phyloP scores from a whole-genome alignment of 169 alveolate species.

The Plasmodium gaboni region DNA sequence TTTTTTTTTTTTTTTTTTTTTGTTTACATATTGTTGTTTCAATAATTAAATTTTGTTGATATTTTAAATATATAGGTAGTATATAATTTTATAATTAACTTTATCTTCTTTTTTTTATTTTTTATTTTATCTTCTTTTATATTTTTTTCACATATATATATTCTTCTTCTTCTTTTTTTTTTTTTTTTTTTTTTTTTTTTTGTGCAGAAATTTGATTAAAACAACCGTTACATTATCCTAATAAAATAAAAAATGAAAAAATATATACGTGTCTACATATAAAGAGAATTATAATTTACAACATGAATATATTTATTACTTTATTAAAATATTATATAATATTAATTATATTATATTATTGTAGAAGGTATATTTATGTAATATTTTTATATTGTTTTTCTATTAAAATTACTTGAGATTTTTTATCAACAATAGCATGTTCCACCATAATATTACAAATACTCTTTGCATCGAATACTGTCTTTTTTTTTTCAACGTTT shows the following conservation, averaged over 20 bases:
- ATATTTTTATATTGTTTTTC: background rate
- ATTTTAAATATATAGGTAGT: constrained; percentile 18
- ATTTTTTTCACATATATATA: constrained; percentile 14
- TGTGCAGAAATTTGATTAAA: constrained; percentile 70
- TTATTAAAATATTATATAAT: too few species aligned
- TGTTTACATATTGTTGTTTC: constrained; percentile 16
- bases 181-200: constrained; percentile 16
- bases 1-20: constrained; percentile 1
- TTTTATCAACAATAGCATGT: constrained; percentile 80
- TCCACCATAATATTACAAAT: constrained; percentile 86
- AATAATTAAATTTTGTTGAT: constrained; percentile 59
- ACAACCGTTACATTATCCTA: constrained; percentile 69
- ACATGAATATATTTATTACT: too few species aligned
- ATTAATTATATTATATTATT: too few species aligned
- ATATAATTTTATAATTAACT: background rate
- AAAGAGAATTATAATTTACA: too few species aligned
- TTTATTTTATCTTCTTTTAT: constrained; percentile 15
- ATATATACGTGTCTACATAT: too few species aligned
- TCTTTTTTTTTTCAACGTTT: constrained; percentile 72
- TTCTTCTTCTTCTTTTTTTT: background rate
- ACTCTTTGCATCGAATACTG: constrained; percentile 71
- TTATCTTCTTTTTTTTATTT: constrained; percentile 18
- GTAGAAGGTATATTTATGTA: too few species aligned
- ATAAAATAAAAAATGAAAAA: constrained; percentile 1
- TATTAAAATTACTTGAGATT: constrained; percentile 80